A percentile compares a stretch with the other conserved stretches of the same genome.
Conservation (phyloP, 1,284 basidiomycete species). For the Xerocomus amazonicus region DNA sequence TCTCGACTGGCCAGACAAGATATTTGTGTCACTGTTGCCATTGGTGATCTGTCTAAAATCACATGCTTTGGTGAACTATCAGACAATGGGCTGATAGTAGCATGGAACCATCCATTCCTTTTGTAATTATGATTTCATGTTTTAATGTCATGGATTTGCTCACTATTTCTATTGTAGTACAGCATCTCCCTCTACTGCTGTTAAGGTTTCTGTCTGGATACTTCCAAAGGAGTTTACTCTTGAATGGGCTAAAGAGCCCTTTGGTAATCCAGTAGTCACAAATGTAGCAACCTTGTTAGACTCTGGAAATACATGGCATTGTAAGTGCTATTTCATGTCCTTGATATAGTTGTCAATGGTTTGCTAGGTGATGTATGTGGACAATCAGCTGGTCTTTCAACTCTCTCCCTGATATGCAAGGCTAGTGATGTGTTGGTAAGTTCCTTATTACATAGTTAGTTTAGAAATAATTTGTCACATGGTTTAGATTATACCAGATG, state of each 20-base stretch:
- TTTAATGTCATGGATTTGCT: too few relatives aligned
- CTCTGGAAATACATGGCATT: neutral
- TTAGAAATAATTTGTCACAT: too few relatives aligned
- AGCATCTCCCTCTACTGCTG: neutral
- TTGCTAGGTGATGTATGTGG: neutral
- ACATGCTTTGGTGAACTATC: too few relatives aligned
- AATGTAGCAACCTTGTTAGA: neutral
- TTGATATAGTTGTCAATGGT: neutral
- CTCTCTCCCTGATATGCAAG: neutral
- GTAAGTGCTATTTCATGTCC: neutral
- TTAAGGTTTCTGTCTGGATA: neutral
- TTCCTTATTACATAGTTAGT: neutral
- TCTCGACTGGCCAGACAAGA: too few relatives aligned
- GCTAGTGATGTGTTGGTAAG: neutral
- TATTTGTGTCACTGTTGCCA: too few relatives aligned
- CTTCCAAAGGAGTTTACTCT: neutral
- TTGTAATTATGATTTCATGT: too few relatives aligned
- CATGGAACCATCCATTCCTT: too few relatives aligned
- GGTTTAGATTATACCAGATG: neutral
- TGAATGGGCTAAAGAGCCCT: neutral
- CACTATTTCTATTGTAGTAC: neutral
- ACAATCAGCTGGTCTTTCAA: neutral
- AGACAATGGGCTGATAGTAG: too few relatives aligned
- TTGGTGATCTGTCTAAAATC: too few relatives aligned
- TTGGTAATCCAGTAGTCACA: neutral